Percentiles rank a stretch among this genome's conserved stretches.
Conservation (phyloP, 2,329 filamentous ascomycete species). For the Ciborinia camelliae region DNA sequence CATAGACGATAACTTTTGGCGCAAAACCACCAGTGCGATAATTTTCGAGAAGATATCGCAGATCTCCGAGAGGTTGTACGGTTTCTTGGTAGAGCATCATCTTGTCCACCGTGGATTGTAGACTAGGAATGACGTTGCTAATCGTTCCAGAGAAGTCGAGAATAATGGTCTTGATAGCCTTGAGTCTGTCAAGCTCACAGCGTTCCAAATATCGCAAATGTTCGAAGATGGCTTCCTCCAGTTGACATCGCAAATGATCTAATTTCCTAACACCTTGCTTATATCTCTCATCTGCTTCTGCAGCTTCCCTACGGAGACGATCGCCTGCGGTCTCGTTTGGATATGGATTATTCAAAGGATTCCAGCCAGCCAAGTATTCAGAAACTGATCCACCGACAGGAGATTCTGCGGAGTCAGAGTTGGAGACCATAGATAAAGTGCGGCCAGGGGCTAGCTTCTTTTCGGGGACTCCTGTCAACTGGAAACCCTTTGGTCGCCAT, state of each 20-base stretch:
- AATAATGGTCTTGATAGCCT: constrained; percentile 97
- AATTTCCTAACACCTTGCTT: constrained; percentile 81
- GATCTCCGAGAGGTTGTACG: constrained; percentile 85
- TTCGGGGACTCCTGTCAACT: constrained; percentile 81
- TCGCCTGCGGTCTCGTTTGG: constrained; percentile 93
- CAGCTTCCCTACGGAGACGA: constrained; percentile 80
- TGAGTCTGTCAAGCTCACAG: constrained; percentile 91
- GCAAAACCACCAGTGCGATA: constrained; percentile 93
- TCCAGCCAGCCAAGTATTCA: constrained; percentile 90
- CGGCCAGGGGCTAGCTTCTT: constrained; percentile 73
- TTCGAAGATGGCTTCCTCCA: constrained; percentile 93
- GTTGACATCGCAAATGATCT: constrained; percentile 83
- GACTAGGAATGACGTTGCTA: constrained; percentile 93
- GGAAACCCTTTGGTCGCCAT: constrained; percentile 90
- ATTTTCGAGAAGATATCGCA: constrained; percentile 92
- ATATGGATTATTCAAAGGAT: constrained; percentile 81
- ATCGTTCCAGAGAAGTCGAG: constrained; percentile 96
- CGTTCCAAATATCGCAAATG: constrained; percentile 96
- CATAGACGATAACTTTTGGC: constrained; percentile 87
- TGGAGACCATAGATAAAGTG: constrained; percentile 67
- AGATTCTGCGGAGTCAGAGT: constrained; percentile 63
- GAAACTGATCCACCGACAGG: constrained; percentile 78
- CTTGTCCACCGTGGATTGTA: constrained; percentile 94
- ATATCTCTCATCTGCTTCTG: constrained; percentile 90
- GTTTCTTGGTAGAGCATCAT: constrained; percentile 99